Base-by-base conservation (phyloP, 1,284 basidiomycete genomes). In the Termitomyces sp. region DNA sequence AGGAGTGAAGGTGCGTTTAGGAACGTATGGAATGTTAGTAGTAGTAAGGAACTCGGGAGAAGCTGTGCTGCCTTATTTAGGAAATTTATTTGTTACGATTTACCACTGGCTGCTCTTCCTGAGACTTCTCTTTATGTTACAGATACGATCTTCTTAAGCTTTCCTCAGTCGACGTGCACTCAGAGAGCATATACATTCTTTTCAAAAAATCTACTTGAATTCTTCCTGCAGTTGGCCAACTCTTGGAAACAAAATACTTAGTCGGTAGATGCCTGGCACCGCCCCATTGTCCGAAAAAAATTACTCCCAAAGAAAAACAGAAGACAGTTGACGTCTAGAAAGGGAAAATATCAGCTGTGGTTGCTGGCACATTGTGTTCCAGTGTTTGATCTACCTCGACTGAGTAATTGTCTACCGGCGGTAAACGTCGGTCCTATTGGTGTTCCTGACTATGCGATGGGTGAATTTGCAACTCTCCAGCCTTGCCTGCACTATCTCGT, bases 391-490 rank as follows among this genome's bases (percentile, higher is more conserved):
- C 44, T 57, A 50, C 50, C 56, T 34, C 28, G 46, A 36, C 17
- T 24, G 45, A 43, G 49, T 43, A 9, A 26, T 17, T 5, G 24
- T 48, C 65, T 59, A 68, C 34, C 59, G 60, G 50, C 52, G 39
- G 54, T 66, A 58, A 12, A 67, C 54, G 50, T 66, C 64, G 21
- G 26, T 38, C 34, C 70, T 66, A 62, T 75, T 77, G 40, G 78
- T 78, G 50, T 79, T 76, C 61, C 76, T 74, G 38, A 88, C 77
- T 60, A 89, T 73, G 44, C 75, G 75, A 58, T 80, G 79, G 48
- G 86, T 73, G 36, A 84, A 74, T 59, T 83, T 75, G 66, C 86
- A 89, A 64, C 83, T 86, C 67, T 88, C 84, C 78, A 89, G 82
- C 51, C 87, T 77, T 5, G 81, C 74, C 62, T 87, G 83, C 73